phyloP scores from a whole-genome alignment of 2,329 filamentous ascomycete genomes.

The Lomentospora prolificans region DNA sequence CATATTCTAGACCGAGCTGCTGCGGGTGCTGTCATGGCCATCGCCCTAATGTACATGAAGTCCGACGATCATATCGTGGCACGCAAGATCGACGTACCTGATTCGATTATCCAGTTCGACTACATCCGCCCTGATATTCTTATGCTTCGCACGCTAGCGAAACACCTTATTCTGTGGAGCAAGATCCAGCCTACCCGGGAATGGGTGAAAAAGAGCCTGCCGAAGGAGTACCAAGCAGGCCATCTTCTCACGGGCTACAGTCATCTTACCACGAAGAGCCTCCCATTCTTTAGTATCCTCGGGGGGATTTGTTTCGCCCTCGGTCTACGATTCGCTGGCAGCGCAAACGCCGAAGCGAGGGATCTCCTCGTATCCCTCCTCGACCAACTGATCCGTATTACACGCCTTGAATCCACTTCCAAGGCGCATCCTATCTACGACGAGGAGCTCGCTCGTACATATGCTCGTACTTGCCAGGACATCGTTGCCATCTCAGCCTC shows the following conservation, averaged over 20 bases:
- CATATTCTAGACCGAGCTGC: conserved; percentile 90
- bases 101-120: conserved; percentile 84
- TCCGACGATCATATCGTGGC: conserved; percentile 81
- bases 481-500: conserved; percentile 71
- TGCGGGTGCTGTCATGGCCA: conserved; percentile 82
- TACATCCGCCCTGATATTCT: conserved; percentile 92
- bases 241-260: conserved; percentile 49
- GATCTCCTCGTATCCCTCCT: conserved; percentile 78
- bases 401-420: conserved; percentile 29
- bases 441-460: conserved; percentile 69
- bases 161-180: conserved; percentile 89
- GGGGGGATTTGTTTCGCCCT: conserved; percentile 79
- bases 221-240: conserved; percentile 54
- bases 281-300: conserved; percentile 88
- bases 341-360: conserved; percentile 58
- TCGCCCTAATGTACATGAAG: conserved; percentile 94
- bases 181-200: conserved; percentile 60
- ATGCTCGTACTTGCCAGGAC: conserved; percentile 85
- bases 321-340: conserved; percentile 65
- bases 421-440: conserved; percentile 52
- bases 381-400: conserved; percentile 75
- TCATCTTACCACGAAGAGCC: conserved; percentile 65
- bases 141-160: conserved; percentile 77
- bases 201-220: conserved; percentile 71
- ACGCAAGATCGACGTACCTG: conserved; percentile 84